Conservation (phyloP, 306 rosid genomes). For the Canavalia gladiata region DNA sequence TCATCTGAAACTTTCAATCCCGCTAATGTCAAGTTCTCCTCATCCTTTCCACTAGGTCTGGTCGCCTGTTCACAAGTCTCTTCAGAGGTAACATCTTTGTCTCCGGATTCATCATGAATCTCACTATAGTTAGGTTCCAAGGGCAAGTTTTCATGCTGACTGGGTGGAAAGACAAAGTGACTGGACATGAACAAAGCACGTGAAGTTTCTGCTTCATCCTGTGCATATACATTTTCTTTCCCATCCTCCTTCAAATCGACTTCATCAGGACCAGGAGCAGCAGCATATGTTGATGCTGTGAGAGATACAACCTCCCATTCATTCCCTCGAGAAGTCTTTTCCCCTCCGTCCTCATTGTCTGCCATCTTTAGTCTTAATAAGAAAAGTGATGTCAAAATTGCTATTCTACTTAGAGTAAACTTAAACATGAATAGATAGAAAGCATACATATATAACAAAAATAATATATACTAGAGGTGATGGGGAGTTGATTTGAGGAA, state of each 20-base stretch:
- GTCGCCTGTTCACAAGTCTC: constrained; percentile 56
- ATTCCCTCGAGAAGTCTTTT: constrained; percentile 74
- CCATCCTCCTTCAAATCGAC: constrained; percentile 65
- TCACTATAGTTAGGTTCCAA: constrained; percentile 64
- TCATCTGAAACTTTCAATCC: constrained; percentile 71
- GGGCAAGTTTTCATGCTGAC: constrained; percentile 85
- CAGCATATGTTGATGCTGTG: constrained; percentile 92
- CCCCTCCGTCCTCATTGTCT: constrained; percentile 73
- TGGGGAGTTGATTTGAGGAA: not conserved
- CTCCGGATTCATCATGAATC: constrained; percentile 60
- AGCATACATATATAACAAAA: not conserved
- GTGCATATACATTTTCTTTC: constrained; percentile 47
- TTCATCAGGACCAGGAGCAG: constrained; percentile 78
- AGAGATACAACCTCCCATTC: constrained; percentile 99
- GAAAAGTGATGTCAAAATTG: constrained; percentile 44
- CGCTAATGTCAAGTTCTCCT: constrained; percentile 59
- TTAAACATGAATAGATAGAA: constrained; percentile 24
- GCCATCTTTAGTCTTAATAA: constrained; percentile 69
- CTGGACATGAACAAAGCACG: constrained; percentile 82
- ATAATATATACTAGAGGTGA: not conserved
- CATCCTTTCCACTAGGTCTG: constrained; percentile 70
- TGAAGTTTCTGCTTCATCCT: constrained; percentile 79
- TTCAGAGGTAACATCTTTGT: constrained; percentile 57
- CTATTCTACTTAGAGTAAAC: constrained; percentile 36
- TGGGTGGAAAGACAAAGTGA: constrained; percentile 93